Conservation (phyloP, 1,284 basidiomycete species). For the Mycena citricolor region DNA sequence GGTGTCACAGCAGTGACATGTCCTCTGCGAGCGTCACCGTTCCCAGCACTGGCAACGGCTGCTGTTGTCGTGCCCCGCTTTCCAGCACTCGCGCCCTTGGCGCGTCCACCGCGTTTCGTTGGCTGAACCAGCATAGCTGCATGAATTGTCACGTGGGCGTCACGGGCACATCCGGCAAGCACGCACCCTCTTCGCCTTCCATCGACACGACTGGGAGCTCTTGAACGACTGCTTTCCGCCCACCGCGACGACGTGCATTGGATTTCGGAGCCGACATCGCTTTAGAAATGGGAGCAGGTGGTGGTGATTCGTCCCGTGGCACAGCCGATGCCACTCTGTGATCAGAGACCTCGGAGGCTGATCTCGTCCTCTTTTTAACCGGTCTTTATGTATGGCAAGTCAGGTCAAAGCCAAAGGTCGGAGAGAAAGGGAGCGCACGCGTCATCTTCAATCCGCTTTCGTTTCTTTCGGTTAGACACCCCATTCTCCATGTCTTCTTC, state of each 20-base stretch:
- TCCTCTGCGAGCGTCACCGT: slow-evolving; percentile 22
- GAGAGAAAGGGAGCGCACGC: slow-evolving; percentile 43
- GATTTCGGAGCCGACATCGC: slow-evolving; percentile 28
- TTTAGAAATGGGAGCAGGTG: slow-evolving; percentile 21
- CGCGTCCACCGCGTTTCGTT: slow-evolving; percentile 48
- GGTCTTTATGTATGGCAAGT: slow-evolving; percentile 39
- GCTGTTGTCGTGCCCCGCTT: slow-evolving; percentile 51
- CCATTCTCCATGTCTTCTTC: slow-evolving; percentile 48
- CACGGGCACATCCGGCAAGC: slow-evolving; percentile 31
- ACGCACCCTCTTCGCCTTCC: slow-evolving; percentile 68
- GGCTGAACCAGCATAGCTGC: slow-evolving; percentile 19
- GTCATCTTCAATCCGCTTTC: slow-evolving; percentile 73
- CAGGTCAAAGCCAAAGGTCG: slow-evolving; percentile 21
- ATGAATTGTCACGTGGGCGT: slow-evolving; percentile 21
- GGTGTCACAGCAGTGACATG: slow-evolving; percentile 14
- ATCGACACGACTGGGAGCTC: slow-evolving; percentile 44
- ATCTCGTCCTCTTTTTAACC: slow-evolving; percentile 68
- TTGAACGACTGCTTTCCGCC: slow-evolving; percentile 43
- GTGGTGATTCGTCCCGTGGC: slow-evolving; percentile 48
- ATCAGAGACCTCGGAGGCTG: slow-evolving; percentile 67
- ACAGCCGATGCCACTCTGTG: slow-evolving; percentile 39
- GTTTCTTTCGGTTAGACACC: slow-evolving; percentile 58
- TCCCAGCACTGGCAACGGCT: slow-evolving; percentile 31
- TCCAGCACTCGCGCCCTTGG: slow-evolving; percentile 43
- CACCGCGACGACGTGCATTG: slow-evolving; percentile 43